A percentile compares a stretch with the other conserved stretches of the same genome.
Evolutionary conservation across 1,139 yeast species (phyloP).

Genomic region (Pichia sp.): DNA sequence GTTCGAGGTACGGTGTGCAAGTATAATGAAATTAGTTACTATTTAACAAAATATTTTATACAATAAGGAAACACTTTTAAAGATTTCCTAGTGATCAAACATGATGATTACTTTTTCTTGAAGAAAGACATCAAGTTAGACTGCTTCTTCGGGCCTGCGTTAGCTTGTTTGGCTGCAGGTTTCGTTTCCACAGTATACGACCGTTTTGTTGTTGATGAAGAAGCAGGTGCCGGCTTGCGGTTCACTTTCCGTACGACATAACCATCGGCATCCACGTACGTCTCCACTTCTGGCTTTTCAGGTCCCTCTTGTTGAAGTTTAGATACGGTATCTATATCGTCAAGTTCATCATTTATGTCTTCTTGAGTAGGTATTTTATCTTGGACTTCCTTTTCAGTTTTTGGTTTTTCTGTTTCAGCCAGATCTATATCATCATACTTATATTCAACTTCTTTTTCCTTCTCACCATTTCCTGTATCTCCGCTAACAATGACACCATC

Average conservation of each 20-base stretch:
- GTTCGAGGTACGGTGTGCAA: too few relatives aligned
- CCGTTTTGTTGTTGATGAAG: conserved; percentile 1
- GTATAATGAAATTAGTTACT: too few relatives aligned
- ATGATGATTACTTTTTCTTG: conserved; percentile 21
- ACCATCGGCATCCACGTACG: conserved; percentile 15
- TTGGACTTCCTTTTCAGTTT: neutral
- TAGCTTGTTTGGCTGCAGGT: conserved; percentile 6
- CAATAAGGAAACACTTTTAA: neutral
- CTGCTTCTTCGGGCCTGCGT: conserved; percentile 22
- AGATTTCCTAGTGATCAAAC: neutral
- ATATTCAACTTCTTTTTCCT: conserved; percentile 1
- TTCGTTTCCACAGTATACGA: conserved; percentile 9
- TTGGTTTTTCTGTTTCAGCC: conserved; percentile 1
- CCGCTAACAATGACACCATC: conserved; percentile 8
- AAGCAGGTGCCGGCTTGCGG: neutral
- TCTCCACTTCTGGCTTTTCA: conserved; percentile 12
- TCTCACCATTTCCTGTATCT: neutral
- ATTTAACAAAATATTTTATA: too few relatives aligned
- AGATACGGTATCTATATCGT: neutral
- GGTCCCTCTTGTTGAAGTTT: neutral
- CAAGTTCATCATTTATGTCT: neutral
- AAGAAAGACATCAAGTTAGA: conserved; percentile 29
- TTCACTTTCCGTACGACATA: conserved; percentile 13
- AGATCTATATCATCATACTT: conserved; percentile 13
- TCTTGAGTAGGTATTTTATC: neutral